Percentiles rank a stretch among this genome's conserved stretches.
Conservation (phyloP, 768 basidiomycete species). For the Gelatoporia subvermispora region DNA sequence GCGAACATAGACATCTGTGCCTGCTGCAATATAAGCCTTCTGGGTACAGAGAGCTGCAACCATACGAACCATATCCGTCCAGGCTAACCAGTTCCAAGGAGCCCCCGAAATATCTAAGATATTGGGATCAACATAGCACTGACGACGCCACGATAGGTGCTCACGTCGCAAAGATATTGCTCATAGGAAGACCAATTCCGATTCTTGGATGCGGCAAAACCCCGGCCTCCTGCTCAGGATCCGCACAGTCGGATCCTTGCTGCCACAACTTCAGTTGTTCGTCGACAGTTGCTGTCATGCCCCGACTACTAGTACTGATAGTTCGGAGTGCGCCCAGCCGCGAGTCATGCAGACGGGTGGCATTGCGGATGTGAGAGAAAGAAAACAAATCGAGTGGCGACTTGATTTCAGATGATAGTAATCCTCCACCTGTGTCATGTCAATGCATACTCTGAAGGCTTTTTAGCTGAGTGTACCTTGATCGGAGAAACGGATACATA, state of each 20-base stretch:
- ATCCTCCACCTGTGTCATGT: slow-evolving; percentile 58
- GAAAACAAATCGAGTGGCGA: slow-evolving; percentile 80
- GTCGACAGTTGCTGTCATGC: slow-evolving; percentile 72
- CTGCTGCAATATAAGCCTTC: slow-evolving; percentile 29
- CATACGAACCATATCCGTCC: slow-evolving; percentile 73
- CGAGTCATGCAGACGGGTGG: slow-evolving; percentile 59
- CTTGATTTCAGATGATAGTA: slow-evolving; percentile 48
- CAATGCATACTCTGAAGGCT: slow-evolving; percentile 7
- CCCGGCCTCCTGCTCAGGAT: slow-evolving; percentile 39
- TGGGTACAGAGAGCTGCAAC: neutral
- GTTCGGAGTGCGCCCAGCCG: slow-evolving; percentile 65
- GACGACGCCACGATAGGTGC: slow-evolving; percentile 15
- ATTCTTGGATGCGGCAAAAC: slow-evolving; percentile 58
- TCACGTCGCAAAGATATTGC: slow-evolving; percentile 81
- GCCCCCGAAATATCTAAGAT: slow-evolving; percentile 73
- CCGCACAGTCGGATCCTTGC: slow-evolving; percentile 20
- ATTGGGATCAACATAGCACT: neutral
- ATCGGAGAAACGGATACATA: slow-evolving; percentile 86
- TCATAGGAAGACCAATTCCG: slow-evolving; percentile 85
- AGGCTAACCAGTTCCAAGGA: slow-evolving; percentile 72
- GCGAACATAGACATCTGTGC: slow-evolving; percentile 78
- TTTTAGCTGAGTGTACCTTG: slow-evolving; percentile 47
- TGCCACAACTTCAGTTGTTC: slow-evolving; percentile 65
- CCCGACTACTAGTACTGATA: slow-evolving; percentile 53
- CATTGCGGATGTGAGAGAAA: slow-evolving; percentile 82